A percentile compares a stretch with the other conserved stretches of the same genome.
Evolutionary conservation across 192 early-diverging fungal genomes (phyloP).

Genomic region (Funneliformis mosseae): DNA sequence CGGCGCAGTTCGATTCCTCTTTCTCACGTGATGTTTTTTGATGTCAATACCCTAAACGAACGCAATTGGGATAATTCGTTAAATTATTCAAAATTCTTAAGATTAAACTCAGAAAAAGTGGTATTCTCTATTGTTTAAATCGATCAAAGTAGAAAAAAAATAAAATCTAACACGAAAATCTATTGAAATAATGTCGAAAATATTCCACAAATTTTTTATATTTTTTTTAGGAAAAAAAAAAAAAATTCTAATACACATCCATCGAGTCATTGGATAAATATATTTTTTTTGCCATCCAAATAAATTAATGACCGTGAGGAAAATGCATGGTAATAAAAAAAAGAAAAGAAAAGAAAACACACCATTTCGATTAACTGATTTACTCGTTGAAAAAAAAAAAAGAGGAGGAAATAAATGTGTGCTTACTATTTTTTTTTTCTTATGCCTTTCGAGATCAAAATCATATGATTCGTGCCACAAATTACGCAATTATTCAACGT

Average conservation of each 20-base stretch:
- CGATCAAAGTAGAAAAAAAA: not conserved
- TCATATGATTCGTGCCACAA: not conserved
- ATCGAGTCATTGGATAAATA: not conserved
- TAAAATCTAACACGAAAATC: too few relatives aligned
- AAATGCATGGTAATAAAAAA: not conserved
- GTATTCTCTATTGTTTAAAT: not conserved
- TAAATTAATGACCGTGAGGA: not conserved
- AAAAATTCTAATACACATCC: not conserved
- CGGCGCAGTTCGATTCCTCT: conserved; percentile 84
- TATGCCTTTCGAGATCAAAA: not conserved
- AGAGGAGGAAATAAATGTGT: not conserved
- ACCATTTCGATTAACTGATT: conserved; percentile 10
- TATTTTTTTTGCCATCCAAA: not conserved
- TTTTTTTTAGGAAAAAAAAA: not conserved
- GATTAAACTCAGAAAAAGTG: not conserved
- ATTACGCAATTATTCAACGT: too few relatives aligned
- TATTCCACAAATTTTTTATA: too few relatives aligned
- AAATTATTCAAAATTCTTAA: not conserved
- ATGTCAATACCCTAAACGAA: conserved; percentile 94
- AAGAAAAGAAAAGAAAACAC: not conserved
- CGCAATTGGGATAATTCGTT: not conserved
- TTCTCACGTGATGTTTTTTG: conserved; percentile 98
- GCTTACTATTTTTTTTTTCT: not conserved
- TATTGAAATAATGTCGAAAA: too few relatives aligned
- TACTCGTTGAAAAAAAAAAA: not conserved